Conservation (phyloP, 331 rosid species). For the Dryas integrifolia region DNA sequence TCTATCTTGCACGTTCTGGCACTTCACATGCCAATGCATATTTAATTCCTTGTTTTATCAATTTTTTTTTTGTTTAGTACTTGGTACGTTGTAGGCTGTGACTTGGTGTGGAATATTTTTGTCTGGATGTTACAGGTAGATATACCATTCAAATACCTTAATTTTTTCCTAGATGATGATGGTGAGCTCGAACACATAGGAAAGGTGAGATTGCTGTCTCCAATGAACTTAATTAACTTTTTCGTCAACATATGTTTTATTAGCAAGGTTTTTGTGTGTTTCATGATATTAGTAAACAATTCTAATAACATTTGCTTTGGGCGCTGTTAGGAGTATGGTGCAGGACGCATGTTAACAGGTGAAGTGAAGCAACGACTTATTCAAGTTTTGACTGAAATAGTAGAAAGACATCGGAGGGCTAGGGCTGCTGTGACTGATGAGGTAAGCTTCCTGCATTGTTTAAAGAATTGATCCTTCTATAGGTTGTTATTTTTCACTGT, state of each 20-base stretch:
- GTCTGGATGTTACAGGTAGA: conserved; percentile 59
- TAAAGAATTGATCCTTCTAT: background rate
- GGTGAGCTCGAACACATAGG: conserved; percentile 62
- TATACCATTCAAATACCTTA: conserved; percentile 75
- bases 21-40: background rate
- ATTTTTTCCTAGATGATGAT: conserved; percentile 85
- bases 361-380: conserved; percentile 78
- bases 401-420: conserved; percentile 79
- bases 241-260: background rate
- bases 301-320: background rate
- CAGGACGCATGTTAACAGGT: conserved; percentile 90
- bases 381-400: conserved; percentile 67
- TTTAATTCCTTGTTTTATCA: background rate
- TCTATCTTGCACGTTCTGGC: background rate
- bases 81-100: background rate
- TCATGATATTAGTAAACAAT: no score
- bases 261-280: background rate
- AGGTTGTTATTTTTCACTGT: background rate
- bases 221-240: background rate
- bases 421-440: conserved; percentile 89
- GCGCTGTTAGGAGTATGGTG: conserved; percentile 64
- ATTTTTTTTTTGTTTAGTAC: background rate
- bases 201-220: conserved; percentile 41
- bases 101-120: conserved; percentile 22
- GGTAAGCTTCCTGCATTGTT: conserved; percentile 40